These are phyloP conservation scores for Macrophomina pseudophaseolina DNA, from an alignment of 2,329 filamentous ascomycete species.

Conservation along the genomic window DNA sequence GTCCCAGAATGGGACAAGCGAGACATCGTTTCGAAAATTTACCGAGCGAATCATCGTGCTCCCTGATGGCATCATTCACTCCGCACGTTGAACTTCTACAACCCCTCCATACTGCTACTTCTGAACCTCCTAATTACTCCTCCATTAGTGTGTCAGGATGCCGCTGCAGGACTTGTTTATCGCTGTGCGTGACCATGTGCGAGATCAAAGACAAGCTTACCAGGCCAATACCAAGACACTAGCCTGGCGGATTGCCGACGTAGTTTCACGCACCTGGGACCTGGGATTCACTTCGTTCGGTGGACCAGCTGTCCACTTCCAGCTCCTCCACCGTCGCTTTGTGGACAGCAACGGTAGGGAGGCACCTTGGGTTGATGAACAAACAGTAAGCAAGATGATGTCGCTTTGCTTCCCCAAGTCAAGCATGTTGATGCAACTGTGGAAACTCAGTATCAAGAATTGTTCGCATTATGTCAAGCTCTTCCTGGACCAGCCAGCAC, in stretches of 20 bases:
- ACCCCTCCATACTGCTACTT: background rate
- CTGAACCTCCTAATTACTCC: background rate
- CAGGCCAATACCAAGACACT: conserved; percentile 35
- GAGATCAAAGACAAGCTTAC: conserved; percentile 29
- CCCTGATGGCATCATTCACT: background rate
- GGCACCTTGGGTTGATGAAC: conserved; percentile 70
- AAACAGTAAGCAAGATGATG: conserved; percentile 54
- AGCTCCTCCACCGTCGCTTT: conserved; percentile 68
- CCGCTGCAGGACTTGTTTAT: conserved; percentile 3
- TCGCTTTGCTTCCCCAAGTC: background rate
- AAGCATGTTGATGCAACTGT: background rate
- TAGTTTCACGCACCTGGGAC: conserved; percentile 55
- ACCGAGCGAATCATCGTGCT: background rate
- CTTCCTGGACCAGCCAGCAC: background rate
- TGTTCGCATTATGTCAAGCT: background rate
- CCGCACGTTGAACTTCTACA: background rate
- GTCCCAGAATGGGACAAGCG: background rate
- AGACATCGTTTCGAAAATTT: background rate
- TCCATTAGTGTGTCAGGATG: background rate
- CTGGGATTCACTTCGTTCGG: conserved; percentile 70
- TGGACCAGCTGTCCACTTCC: conserved; percentile 72
- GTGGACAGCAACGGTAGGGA: conserved; percentile 57
- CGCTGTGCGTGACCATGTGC: conserved; percentile 19
- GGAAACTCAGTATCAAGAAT: background rate
- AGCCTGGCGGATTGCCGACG: conserved; percentile 35